These are phyloP conservation scores for Inosperma sp. DNA, from an alignment of 768 basidiomycete genomes.

Conservation along the genomic window DNA sequence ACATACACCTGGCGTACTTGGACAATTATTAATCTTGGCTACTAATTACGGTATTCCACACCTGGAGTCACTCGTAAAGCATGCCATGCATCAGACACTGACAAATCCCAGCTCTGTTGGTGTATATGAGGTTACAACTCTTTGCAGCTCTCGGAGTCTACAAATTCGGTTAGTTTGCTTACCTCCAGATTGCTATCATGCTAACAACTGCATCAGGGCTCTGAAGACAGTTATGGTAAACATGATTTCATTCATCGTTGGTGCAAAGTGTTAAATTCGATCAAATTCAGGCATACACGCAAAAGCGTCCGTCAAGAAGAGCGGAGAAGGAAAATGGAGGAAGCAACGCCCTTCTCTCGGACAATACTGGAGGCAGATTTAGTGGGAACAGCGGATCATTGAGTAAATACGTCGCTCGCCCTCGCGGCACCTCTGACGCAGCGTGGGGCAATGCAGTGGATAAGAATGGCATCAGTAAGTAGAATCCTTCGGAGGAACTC, in stretches of 20 bases:
- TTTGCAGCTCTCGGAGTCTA: conserved; percentile 82
- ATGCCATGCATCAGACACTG: conserved; percentile 88
- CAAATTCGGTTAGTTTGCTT: conserved; percentile 69
- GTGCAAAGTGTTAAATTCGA: not conserved
- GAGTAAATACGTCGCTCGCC: conserved; percentile 42
- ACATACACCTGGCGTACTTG: conserved; percentile 83
- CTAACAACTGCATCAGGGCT: conserved; percentile 41
- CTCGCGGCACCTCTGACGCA: conserved; percentile 75
- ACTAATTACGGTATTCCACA: conserved; percentile 78
- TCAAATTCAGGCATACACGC: conserved; percentile 63
- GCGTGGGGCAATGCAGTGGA: conserved; percentile 37
- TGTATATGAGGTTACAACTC: conserved; percentile 91
- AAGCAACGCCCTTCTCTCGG: conserved; percentile 28
- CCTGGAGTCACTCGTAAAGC: conserved; percentile 76
- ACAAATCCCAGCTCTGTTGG: conserved; percentile 83
- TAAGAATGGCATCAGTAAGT: conserved; percentile 23
- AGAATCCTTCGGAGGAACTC: conserved; percentile 8
- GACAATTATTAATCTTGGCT: conserved; percentile 78
- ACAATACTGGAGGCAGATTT: conserved; percentile 25
- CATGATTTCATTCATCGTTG: conserved; percentile 1
- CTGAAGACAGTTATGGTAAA: conserved; percentile 81
- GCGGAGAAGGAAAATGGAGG: conserved; percentile 41
- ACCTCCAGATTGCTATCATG: not conserved
- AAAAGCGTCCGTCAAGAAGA: conserved; percentile 64
- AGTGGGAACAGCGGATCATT: conserved; percentile 23